phyloP scores from a whole-genome alignment of 1,284 basidiomycete species.

The Leccinum huronense region DNA sequence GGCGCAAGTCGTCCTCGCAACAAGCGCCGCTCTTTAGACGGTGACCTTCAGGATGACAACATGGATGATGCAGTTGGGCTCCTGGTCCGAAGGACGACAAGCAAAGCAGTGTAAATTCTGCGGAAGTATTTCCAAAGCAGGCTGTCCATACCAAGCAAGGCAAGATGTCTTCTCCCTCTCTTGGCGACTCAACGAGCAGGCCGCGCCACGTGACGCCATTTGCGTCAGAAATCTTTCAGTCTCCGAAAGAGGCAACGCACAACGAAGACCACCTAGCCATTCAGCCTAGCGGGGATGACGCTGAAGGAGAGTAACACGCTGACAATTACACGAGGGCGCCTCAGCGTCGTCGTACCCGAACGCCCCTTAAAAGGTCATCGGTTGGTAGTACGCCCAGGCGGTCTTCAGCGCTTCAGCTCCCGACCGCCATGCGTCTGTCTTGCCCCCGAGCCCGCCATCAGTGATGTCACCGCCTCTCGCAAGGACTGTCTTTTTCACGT shows the following conservation, averaged over 20 bases:
- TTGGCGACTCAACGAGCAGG: not conserved
- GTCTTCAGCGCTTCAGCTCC: slow-evolving; percentile 13
- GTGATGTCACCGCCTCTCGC: slow-evolving; percentile 35
- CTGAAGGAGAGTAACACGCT: not conserved
- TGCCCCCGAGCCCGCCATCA: slow-evolving; percentile 31
- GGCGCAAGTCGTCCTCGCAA: not conserved
- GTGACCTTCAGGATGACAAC: not conserved
- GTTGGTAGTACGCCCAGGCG: slow-evolving; percentile 4
- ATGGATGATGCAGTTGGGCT: not conserved
- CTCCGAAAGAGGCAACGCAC: not conserved
- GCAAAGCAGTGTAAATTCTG: not conserved
- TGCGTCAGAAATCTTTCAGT: slow-evolving; percentile 4
- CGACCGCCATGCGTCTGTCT: slow-evolving; percentile 24
- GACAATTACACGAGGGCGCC: slow-evolving; percentile 25
- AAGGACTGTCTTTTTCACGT: slow-evolving; percentile 31
- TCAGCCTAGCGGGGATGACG: not conserved
- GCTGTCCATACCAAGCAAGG: not conserved
- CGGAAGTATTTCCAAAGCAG: not conserved
- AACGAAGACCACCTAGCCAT: not conserved
- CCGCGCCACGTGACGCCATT: slow-evolving; percentile 18
- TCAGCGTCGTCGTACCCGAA: slow-evolving; percentile 16
- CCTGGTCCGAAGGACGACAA: slow-evolving; percentile 2
- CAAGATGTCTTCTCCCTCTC: not conserved
- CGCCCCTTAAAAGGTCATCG: slow-evolving; percentile 2
- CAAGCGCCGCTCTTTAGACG: slow-evolving; percentile 9